Base-by-base conservation (phyloP, 164 flowering plant genomes). In the Vitis cinerea region DNA sequence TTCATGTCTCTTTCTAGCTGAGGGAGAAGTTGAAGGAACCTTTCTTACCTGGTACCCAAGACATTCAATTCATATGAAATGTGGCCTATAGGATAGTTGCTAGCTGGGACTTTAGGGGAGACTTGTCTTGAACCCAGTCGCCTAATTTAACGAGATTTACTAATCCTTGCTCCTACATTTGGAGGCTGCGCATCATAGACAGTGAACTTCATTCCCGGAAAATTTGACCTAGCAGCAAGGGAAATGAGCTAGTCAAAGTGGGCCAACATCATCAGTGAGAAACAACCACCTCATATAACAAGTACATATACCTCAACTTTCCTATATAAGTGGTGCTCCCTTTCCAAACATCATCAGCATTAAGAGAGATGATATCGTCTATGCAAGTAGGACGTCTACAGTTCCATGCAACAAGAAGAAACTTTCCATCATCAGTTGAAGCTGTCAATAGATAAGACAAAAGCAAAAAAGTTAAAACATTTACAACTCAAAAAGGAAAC, bases 51-150 rank as follows among this genome's bases (percentile, higher is more conserved):
- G 6, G 93, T 80, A 63, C 97, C 95, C 74, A 92, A 76, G 65
- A 87, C 92, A 74, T 92, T 88, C 68, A 90, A 69, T 72, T 92
- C 97, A 71, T 90, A 92, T 16, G 95, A 75, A 61, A 92, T 79
- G 75, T 87, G 92, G 19, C 88, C 88, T 57, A 87, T 83, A 66
- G 84, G 84, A 73, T 84, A 87, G 73, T 86, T 90, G 56, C 90
- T 93, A 67, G 87, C 73, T 56, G 93, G 93, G 58, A 81, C 80
- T 72, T 76, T 84, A 13, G 94, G 94, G 16, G 89, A 82, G 15
- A 88, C 93, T 79, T 87, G 88, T 67, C 80, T 87, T 66, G 79
- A 50, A 31, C 82, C 81, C 50, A 75, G 77, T 15, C 81, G 73
- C 70, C 85, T 78, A 8, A 79, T 85, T 44, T 89, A 88, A n/a